These are phyloP conservation scores for Aquanectria penicillioides DNA, from an alignment of 2,329 filamentous ascomycete genomes.

Conservation along the genomic window DNA sequence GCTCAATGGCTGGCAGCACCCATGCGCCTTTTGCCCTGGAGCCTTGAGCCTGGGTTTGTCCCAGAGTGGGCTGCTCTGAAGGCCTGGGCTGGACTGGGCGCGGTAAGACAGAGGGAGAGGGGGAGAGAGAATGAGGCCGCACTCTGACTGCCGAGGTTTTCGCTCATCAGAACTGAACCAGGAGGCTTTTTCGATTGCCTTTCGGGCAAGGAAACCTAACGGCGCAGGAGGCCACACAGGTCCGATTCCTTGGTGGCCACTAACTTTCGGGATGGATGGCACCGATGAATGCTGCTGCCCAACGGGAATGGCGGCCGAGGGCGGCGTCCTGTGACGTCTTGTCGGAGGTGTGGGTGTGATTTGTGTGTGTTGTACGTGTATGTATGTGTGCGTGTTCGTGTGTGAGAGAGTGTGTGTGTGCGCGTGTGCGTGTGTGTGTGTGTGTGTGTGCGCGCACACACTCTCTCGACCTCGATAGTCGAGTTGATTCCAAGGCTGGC, in stretches of 20 bases:
- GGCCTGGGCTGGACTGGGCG: no score
- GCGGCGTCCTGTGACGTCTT: conserved; percentile 4
- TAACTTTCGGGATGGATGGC: neutral
- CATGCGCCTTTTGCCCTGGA: neutral
- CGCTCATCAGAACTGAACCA: no score
- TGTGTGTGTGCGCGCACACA: conserved; percentile 2
- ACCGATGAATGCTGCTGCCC: conserved; percentile 18
- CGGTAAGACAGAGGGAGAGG: no score
- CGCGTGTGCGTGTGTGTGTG: neutral
- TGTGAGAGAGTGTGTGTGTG: neutral
- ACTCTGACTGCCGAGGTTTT: no score
- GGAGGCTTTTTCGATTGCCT: no score
- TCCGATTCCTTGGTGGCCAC: conserved; percentile 6
- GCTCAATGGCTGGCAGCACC: conserved; percentile 1
- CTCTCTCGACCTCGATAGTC: conserved; percentile 14
- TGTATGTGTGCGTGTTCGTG: neutral
- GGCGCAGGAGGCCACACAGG: neutral
- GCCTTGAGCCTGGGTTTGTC: neutral
- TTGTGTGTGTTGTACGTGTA: conserved; percentile 11
- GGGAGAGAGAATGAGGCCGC: no score
- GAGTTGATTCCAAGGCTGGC: conserved; percentile 9
- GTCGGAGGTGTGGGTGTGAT: conserved; percentile 1
- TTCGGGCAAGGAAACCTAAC: neutral
- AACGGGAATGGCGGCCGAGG: conserved; percentile 15
- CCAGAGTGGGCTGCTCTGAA: neutral